Percentiles rank a stretch among this genome's conserved stretches.
Evolutionary conservation across 176 grass and related monocot species (phyloP).

Genomic region (Coix lacrymajobi): DNA sequence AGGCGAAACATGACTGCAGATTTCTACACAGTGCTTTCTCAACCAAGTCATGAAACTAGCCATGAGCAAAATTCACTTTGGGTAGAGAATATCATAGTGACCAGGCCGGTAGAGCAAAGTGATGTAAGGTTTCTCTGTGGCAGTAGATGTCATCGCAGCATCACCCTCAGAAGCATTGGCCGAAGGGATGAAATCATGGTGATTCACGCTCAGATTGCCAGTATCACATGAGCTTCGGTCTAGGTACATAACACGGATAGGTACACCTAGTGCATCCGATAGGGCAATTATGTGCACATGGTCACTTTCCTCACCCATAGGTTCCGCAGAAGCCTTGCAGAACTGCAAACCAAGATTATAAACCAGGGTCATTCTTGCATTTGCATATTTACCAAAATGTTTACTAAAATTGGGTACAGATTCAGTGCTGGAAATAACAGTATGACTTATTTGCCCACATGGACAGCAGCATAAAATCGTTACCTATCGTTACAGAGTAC

Average conservation of each 20-base stretch:
- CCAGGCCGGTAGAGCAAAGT: constrained; percentile 90
- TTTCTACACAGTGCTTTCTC: constrained; percentile 16
- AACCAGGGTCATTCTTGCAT: constrained; percentile 3
- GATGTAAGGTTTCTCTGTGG: constrained; percentile 54
- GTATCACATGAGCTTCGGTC: constrained; percentile 65
- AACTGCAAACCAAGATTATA: constrained; percentile 56
- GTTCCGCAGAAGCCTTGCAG: constrained; percentile 78
- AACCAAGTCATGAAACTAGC: not conserved
- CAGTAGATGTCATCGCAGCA: constrained; percentile 14
- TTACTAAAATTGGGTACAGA: not conserved
- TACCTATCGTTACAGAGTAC: not conserved
- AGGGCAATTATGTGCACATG: constrained; percentile 89
- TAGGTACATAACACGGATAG: constrained; percentile 91
- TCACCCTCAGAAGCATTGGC: constrained; percentile 14
- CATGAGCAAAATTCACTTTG: constrained; percentile 51
- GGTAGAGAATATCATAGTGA: constrained; percentile 95
- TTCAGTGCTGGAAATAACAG: not conserved
- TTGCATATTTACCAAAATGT: not conserved
- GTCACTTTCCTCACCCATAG: constrained; percentile 98
- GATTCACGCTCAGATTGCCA: constrained; percentile 47
- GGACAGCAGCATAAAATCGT: not conserved
- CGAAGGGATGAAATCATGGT: constrained; percentile 79
- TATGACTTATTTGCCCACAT: not conserved
- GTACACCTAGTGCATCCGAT: constrained; percentile 82
- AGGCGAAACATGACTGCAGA: constrained; percentile 35